Percentiles rank a stretch among this genome's conserved stretches.
Evolutionary conservation across 768 basidiomycete species (phyloP).

Genomic region (Lepiota brunneoincarnata): DNA sequence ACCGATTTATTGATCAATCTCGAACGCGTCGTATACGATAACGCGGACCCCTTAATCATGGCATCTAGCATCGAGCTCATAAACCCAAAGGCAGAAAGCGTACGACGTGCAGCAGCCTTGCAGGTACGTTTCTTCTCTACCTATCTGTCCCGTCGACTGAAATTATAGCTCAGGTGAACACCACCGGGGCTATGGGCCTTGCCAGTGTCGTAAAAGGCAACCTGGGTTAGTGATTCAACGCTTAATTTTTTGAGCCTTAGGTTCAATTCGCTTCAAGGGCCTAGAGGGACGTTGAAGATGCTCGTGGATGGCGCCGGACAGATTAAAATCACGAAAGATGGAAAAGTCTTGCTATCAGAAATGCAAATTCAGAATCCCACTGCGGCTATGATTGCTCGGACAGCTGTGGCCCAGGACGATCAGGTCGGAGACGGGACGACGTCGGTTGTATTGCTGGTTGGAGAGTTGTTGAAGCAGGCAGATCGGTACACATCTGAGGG

Average conservation of each 20-base stretch:
- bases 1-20: constrained; percentile 6
- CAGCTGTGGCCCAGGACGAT: constrained; percentile 98
- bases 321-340: constrained; percentile 99
- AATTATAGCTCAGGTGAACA: constrained; percentile 67
- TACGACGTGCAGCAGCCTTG: constrained; percentile 84
- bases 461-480: constrained; percentile 94
- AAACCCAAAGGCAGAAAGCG: constrained; percentile 95
- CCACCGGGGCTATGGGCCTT: constrained; percentile 93
- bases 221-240: constrained; percentile 59
- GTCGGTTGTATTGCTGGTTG: constrained; percentile 93
- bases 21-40: constrained; percentile 3
- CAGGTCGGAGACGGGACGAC: constrained; percentile 99
- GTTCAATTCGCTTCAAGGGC: constrained; percentile 49
- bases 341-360: constrained; percentile 96
- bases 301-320: constrained; percentile 97
- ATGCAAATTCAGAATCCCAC: constrained; percentile 99
- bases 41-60: constrained; percentile 34
- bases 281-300: constrained; percentile 98
- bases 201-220: constrained; percentile 97
- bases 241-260: constrained; percentile 1
- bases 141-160: constrained; percentile 8
- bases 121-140: constrained; percentile 55
- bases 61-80: constrained; percentile 88
- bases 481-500: constrained; percentile 98
- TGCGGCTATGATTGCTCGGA: constrained; percentile 97